These are phyloP conservation scores for Candida piceae DNA, from an alignment of 805 yeast genomes.

Conservation along the genomic window DNA sequence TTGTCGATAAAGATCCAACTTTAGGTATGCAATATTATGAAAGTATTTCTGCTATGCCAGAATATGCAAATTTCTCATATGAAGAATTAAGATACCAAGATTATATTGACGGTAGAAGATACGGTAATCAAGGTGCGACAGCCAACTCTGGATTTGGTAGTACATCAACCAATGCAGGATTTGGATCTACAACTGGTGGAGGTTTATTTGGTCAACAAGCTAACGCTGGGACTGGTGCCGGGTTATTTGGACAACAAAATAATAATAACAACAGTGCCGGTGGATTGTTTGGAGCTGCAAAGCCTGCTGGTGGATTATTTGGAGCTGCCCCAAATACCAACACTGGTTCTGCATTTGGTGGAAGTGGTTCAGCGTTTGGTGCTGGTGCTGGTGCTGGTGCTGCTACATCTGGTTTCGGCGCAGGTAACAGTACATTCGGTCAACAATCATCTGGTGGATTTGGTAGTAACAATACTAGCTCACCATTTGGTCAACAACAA, in stretches of 20 bases:
- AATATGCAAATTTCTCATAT: constrained; percentile 71
- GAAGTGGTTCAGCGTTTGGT: constrained; percentile 10
- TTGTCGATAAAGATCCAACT: constrained; percentile 61
- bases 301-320: constrained; percentile 11
- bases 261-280: constrained; percentile 22
- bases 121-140: constrained; percentile 36
- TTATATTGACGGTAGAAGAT: constrained; percentile 67
- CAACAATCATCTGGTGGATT: constrained; percentile 19
- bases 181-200: constrained; percentile 25
- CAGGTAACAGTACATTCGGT: constrained; percentile 17
- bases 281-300: constrained; percentile 38
- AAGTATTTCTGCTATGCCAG: constrained; percentile 84
- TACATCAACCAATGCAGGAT: constrained; percentile 20
- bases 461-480: constrained; percentile 14
- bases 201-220: constrained; percentile 19
- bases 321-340: constrained; percentile 20
- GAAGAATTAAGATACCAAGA: constrained; percentile 91
- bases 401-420: constrained; percentile 34
- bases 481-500: constrained; percentile 17
- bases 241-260: constrained; percentile 16
- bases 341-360: constrained; percentile 27
- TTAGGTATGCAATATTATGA: constrained; percentile 59
- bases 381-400: background rate
- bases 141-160: constrained; percentile 24
- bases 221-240: constrained; percentile 20